Conservation (phyloP, 805 yeast genomes). For the Starmera amethionina region DNA sequence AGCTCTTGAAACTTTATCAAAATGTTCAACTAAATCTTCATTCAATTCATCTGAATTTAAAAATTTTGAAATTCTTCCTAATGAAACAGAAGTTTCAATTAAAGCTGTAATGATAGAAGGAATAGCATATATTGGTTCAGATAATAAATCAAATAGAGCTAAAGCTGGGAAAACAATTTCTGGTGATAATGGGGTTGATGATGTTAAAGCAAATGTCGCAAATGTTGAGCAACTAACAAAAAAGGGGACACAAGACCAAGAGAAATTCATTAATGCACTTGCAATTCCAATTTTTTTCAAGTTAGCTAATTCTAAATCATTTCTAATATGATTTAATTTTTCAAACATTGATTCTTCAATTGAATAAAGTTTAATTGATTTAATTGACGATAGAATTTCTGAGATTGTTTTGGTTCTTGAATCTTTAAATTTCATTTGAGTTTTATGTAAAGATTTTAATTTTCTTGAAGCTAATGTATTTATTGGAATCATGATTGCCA, state of each 20-base stretch:
- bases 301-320: slow-evolving; percentile 45
- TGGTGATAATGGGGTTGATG: slow-evolving; percentile 45
- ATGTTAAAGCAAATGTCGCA: slow-evolving; percentile 38
- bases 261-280: slow-evolving; percentile 38
- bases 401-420: slow-evolving; percentile 46
- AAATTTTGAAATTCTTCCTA: slow-evolving; percentile 42
- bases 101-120: slow-evolving; percentile 48
- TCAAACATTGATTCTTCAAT: slow-evolving; percentile 61
- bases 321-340: slow-evolving; percentile 42
- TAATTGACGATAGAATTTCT: slow-evolving; percentile 50
- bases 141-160: slow-evolving; percentile 46
- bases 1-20: slow-evolving; percentile 12
- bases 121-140: slow-evolving; percentile 48
- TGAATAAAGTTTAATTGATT: slow-evolving; percentile 56
- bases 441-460: slow-evolving; percentile 35
- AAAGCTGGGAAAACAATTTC: slow-evolving; percentile 64
- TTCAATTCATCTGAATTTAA: slow-evolving; percentile 38
- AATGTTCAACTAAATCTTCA: slow-evolving; percentile 21
- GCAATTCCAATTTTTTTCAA: slow-evolving; percentile 37
- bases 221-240: slow-evolving; percentile 55
- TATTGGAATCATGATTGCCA: slow-evolving; percentile 48
- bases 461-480: slow-evolving; percentile 38
- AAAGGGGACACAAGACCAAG: slow-evolving; percentile 59
- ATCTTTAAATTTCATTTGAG: slow-evolving; percentile 57
- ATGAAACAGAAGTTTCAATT: slow-evolving; percentile 50